phyloP scores from a whole-genome alignment of 371 early-diverging fungal genomes.

The Entomophthora muscae region DNA sequence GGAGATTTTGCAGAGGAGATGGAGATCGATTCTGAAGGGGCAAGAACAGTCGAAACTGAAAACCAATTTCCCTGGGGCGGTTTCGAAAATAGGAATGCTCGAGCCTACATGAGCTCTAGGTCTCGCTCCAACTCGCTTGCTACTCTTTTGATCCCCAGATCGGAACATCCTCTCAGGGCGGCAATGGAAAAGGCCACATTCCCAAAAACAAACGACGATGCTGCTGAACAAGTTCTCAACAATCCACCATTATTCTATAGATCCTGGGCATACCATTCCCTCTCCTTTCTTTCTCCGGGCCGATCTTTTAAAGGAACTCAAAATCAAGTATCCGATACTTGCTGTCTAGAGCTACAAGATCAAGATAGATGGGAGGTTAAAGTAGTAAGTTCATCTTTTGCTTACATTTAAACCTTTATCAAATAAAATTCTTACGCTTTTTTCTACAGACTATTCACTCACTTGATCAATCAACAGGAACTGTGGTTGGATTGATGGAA shows the following conservation, averaged over 20 bases:
- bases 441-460: slow-evolving; percentile 21
- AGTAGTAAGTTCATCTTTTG: slow-evolving; percentile 15
- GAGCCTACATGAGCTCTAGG: neutral
- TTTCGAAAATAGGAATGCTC: neutral
- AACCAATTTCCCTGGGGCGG: neutral
- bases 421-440: neutral
- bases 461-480: slow-evolving; percentile 24
- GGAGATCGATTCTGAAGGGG: neutral
- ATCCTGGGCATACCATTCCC: neutral
- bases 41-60: neutral
- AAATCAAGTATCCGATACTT: slow-evolving; percentile 13
- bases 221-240: neutral
- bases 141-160: neutral
- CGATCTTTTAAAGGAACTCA: slow-evolving; percentile 18
- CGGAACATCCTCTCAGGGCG: neutral
- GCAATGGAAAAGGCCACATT: neutral
- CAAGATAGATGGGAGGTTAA: slow-evolving; percentile 22
- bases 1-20: neutral
- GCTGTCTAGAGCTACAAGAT: slow-evolving; percentile 9
- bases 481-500: slow-evolving; percentile 28
- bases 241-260: neutral
- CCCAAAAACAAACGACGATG: neutral
- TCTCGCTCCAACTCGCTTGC: neutral
- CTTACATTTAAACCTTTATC: neutral
- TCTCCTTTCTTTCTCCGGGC: slow-evolving; percentile 14